phyloP scores from a whole-genome alignment of 345 rosid species.

The Murraya paniculata region DNA sequence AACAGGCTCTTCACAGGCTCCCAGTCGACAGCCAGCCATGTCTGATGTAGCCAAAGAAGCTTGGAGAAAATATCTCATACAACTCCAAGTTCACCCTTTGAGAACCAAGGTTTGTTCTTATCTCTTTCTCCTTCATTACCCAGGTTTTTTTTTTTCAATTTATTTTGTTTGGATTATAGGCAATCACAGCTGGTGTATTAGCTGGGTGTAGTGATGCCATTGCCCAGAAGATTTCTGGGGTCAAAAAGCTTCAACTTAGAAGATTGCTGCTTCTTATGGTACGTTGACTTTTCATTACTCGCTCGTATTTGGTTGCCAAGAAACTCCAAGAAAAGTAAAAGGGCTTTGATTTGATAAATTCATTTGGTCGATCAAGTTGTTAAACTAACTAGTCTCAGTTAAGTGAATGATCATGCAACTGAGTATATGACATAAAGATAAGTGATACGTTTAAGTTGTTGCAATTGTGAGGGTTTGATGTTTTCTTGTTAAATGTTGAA shows the following conservation, averaged over 20 bases:
- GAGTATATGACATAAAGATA: background rate
- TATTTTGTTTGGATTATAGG: conserved; percentile 38
- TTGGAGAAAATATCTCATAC: conserved; percentile 83
- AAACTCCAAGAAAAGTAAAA: background rate
- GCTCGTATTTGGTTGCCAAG: conserved; percentile 12
- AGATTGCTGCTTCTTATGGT: conserved; percentile 75
- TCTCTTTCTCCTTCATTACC: background rate
- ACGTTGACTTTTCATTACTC: conserved; percentile 18
- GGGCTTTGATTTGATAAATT: background rate
- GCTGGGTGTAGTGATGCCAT: conserved; percentile 75
- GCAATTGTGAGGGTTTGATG: background rate
- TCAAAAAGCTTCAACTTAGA: conserved; percentile 62
- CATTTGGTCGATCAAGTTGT: background rate
- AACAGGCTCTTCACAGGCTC: background rate
- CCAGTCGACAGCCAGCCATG: conserved; percentile 32
- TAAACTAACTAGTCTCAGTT: background rate
- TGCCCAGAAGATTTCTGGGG: conserved; percentile 88
- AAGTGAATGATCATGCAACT: background rate
- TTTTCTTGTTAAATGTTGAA: background rate
- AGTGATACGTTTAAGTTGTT: background rate
- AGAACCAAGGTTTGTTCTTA: conserved; percentile 64
- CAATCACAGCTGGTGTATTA: conserved; percentile 73
- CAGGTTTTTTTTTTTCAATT: background rate
- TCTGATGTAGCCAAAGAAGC: conserved; percentile 72
- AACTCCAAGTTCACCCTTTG: conserved; percentile 80